Percentiles rank a stretch among this genome's conserved stretches.
Evolutionary conservation across 2,329 filamentous ascomycete genomes (phyloP).

Genomic region (Pseudogymnoascus sp.): DNA sequence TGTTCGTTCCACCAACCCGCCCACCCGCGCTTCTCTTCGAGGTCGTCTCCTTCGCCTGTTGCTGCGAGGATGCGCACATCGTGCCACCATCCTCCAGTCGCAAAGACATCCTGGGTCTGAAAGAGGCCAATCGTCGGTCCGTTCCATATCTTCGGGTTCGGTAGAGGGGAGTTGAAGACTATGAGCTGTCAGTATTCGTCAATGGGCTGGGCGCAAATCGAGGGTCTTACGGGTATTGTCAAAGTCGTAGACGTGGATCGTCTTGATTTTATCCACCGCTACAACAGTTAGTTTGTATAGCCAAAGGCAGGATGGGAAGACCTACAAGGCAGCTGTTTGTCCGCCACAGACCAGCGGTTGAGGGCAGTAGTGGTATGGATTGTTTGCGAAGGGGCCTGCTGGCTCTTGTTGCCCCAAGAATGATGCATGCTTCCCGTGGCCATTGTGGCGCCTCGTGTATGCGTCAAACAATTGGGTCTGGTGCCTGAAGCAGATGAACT

Average conservation of each 20-base stretch:
- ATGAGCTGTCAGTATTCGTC: slow-evolving; percentile 17
- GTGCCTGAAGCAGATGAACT: slow-evolving; percentile 1
- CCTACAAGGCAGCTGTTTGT: slow-evolving; percentile 63
- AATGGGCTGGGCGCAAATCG: slow-evolving; percentile 7
- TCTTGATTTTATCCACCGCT: slow-evolving; percentile 63
- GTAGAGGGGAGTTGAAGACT: slow-evolving; percentile 89
- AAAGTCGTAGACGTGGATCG: slow-evolving; percentile 93
- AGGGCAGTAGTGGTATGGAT: slow-evolving; percentile 63
- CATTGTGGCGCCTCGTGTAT: background rate
- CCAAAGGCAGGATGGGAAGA: slow-evolving; percentile 9
- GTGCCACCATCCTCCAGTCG: slow-evolving; percentile 95
- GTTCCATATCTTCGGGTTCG: slow-evolving; percentile 84
- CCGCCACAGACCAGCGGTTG: slow-evolving; percentile 76
- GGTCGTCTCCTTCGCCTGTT: slow-evolving; percentile 74
- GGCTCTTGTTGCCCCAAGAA: slow-evolving; percentile 16
- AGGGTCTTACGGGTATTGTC: slow-evolving; percentile 75
- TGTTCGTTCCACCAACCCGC: slow-evolving; percentile 95
- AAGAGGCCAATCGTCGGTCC: slow-evolving; percentile 70
- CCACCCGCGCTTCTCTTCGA: slow-evolving; percentile 80
- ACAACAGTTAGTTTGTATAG: slow-evolving; percentile 19
- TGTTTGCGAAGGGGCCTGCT: slow-evolving; percentile 13
- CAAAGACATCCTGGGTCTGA: slow-evolving; percentile 67
- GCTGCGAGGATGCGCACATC: slow-evolving; percentile 78
- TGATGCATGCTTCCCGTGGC: slow-evolving; percentile 3
- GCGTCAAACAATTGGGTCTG: background rate